Percentiles rank a stretch among this genome's conserved stretches.
Conservation (phyloP, 805 yeast species). For the Candida hungchunana region DNA sequence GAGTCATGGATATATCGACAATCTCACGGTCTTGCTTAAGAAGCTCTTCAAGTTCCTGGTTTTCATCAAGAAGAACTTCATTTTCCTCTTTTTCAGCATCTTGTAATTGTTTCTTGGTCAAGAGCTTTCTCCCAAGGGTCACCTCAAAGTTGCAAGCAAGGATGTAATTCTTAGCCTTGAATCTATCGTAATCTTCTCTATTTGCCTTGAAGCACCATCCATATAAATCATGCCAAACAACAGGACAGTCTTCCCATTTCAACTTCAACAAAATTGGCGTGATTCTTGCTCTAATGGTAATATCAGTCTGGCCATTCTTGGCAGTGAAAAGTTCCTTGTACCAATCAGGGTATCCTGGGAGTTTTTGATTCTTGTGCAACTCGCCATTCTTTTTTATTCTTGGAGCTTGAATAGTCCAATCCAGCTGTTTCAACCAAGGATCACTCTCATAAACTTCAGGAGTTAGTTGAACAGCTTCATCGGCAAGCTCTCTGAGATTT, state of each 20-base stretch:
- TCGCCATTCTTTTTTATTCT: constrained; percentile 63
- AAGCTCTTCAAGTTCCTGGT: constrained; percentile 3
- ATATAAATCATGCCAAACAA: constrained; percentile 67
- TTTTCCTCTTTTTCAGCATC: constrained; percentile 5
- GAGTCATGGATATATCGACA: constrained; percentile 8
- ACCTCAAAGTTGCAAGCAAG: constrained; percentile 14
- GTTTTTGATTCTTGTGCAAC: constrained; percentile 66
- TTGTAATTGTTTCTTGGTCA: constrained; percentile 10
- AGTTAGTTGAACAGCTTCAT: constrained; percentile 47
- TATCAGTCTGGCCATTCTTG: constrained; percentile 40
- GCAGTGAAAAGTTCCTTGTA: constrained; percentile 54
- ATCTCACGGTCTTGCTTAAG: too few relatives aligned
- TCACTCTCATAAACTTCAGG: constrained; percentile 49
- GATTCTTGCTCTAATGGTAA: constrained; percentile 69
- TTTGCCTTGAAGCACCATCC: constrained; percentile 89
- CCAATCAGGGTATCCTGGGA: constrained; percentile 96
- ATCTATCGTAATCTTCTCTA: constrained; percentile 25
- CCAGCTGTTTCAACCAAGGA: constrained; percentile 88
- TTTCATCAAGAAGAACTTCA: constrained; percentile 1
- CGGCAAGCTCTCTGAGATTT: constrained; percentile 56
- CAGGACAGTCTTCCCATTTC: constrained; percentile 82
- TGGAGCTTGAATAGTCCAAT: constrained; percentile 71
- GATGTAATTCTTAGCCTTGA: constrained; percentile 33
- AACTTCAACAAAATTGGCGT: constrained; percentile 74
- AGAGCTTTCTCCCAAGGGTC: constrained; percentile 10